These are phyloP conservation scores for Phytophthora pini DNA, from an alignment of 352 stramenopile species.

Conservation along the genomic window DNA sequence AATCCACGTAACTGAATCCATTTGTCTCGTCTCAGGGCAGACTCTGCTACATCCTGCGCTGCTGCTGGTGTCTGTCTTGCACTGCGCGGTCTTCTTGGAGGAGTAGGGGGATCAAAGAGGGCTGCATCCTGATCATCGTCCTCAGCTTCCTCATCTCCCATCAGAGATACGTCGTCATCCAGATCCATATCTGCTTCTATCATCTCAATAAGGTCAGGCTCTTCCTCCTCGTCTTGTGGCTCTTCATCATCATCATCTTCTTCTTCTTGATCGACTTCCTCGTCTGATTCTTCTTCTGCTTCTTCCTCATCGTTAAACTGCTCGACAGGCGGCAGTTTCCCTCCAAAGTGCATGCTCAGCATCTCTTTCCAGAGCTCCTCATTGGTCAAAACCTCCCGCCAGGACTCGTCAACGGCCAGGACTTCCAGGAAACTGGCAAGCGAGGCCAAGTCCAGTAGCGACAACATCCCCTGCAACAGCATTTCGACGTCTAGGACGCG, in stretches of 20 bases:
- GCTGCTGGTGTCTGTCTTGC: not conserved
- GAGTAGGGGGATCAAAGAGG: not conserved
- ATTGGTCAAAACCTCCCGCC: constrained; percentile 28
- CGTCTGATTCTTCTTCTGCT: constrained; percentile 22
- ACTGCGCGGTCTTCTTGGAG: constrained; percentile 8
- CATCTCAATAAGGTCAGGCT: constrained; percentile 20
- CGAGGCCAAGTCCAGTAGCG: constrained; percentile 36
- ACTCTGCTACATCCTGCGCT: not conserved
- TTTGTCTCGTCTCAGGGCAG: constrained; percentile 9
- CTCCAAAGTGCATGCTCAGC: constrained; percentile 28
- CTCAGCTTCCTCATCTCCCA: constrained; percentile 27
- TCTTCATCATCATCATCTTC: constrained; percentile 23
- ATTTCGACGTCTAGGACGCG: constrained; percentile 44
- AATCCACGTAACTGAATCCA: constrained; percentile 11
- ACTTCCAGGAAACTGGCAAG: constrained; percentile 41
- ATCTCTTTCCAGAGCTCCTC: constrained; percentile 37
- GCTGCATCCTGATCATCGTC: constrained; percentile 8
- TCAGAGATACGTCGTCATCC: constrained; percentile 23
- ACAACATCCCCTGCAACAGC: constrained; percentile 35
- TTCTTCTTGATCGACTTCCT: constrained; percentile 19
- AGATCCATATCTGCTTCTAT: constrained; percentile 29
- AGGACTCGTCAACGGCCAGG: constrained; percentile 30
- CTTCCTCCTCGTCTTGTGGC: constrained; percentile 20
- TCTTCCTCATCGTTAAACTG: constrained; percentile 33
- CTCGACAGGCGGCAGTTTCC: constrained; percentile 25